Evolutionary conservation across 2,329 filamentous ascomycete genomes (phyloP), one percentile per base, ranked within the genome.

Genomic region (Neofusicoccum sp.): DNA sequence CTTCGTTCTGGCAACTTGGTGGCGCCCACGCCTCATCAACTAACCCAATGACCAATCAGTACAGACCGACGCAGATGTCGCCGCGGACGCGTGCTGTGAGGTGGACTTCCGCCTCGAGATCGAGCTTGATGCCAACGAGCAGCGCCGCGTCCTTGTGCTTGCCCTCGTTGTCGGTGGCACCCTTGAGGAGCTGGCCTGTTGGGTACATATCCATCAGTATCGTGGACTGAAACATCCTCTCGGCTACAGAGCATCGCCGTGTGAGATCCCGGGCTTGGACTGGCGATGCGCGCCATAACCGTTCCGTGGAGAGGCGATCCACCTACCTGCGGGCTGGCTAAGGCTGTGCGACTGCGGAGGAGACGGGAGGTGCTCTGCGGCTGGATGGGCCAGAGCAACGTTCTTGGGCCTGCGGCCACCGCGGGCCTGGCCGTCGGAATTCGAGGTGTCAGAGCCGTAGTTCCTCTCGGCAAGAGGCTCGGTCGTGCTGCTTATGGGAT

Each of bases 31-130:
- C 4, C 38, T 4, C 6, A 20, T 43, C 51, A 12, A 1, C 30
- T 28, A 24, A 30, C 8, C n/a, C 31, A 8, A 1, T 16, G 12
- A 6, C 12, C n/a, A 40, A 20, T 68, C 75, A 85, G 71, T 85
- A 85, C 66, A 86, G 72, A 43, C 83, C 83, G 64, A 87, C 79
- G 20, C 80, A 79, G 67, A 86, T 85, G 69, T 87, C 84, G 78
- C 84, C 84, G 45, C 83, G 78, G 63, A 86, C 78, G 57, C 84
- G 74, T 49, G 84, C 84, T 26, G 84, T 86, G 64, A 86, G 72
- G 69, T 87, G 83, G 43, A 86, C 82, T 69, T 86, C 84, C 14
- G 84, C 84, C 70, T 87, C 84, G 24, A 86, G 74, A 68, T 87
- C 84, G 38, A 87, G 76, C 77, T 87, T 86, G 76, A 86, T 86